A percentile compares a stretch with the other conserved stretches of the same genome.
phyloP scores from a whole-genome alignment of 768 basidiomycete species.

The Agaricus subrufescens region DNA sequence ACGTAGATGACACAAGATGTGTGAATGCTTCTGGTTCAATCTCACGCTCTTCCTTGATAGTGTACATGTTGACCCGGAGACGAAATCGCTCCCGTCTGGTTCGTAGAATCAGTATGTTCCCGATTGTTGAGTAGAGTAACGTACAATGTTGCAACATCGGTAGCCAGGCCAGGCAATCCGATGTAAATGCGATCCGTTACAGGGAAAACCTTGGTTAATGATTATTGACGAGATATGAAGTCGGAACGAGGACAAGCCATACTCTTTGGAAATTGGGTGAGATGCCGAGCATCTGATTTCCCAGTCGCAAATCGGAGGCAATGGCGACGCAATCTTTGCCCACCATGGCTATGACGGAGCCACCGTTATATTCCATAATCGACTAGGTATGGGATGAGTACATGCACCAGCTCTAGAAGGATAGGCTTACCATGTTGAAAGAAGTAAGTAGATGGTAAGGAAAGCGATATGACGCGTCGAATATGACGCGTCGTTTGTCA shows the following conservation, averaged over 20 bases:
- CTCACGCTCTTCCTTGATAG: constrained; percentile 97
- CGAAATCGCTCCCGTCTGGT: constrained; percentile 86
- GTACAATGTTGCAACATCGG: constrained; percentile 90
- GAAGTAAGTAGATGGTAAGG: constrained; percentile 12
- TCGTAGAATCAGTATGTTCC: neutral
- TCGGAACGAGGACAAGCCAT: constrained; percentile 8
- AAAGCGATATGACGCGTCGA: constrained; percentile 15
- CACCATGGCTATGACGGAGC: constrained; percentile 98
- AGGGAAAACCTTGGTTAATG: constrained; percentile 66
- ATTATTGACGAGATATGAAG: constrained; percentile 9
- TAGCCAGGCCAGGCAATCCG: constrained; percentile 88
- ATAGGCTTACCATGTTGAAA: constrained; percentile 35
- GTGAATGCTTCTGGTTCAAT: constrained; percentile 96
- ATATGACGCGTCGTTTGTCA: constrained; percentile 38
- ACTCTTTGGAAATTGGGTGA: constrained; percentile 96
- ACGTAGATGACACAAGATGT: constrained; percentile 89
- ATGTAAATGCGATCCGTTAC: constrained; percentile 89
- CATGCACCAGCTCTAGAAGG: neutral
- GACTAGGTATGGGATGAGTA: constrained; percentile 46
- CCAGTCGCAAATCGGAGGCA: constrained; percentile 90
- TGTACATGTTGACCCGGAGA: constrained; percentile 97
- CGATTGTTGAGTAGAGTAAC: constrained; percentile 6
- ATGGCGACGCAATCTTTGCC: constrained; percentile 99
- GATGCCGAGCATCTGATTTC: constrained; percentile 81
- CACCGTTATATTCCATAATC: constrained; percentile 92